Conservation (phyloP, 179 eudicot species). For the Nepenthes alata region DNA sequence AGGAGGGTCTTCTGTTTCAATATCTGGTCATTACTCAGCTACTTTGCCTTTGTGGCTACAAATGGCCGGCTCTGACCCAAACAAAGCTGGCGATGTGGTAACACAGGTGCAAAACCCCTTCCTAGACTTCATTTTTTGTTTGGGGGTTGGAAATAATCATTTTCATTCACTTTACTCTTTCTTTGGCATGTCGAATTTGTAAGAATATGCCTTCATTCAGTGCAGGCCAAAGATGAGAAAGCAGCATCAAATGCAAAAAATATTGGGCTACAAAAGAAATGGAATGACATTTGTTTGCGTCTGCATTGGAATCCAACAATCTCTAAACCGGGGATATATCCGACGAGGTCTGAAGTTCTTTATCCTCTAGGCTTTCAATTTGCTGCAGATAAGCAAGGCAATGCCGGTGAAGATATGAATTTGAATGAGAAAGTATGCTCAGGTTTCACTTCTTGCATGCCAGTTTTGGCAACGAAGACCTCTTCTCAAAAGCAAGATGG, state of each 20-base stretch:
- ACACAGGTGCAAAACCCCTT: constrained; percentile 42
- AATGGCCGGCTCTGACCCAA: constrained; percentile 22
- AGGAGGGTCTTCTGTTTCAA: constrained; percentile 35
- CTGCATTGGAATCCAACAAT: constrained; percentile 31
- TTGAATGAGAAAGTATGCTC: constrained; percentile 25
- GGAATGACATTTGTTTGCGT: constrained; percentile 63
- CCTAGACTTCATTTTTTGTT: not conserved
- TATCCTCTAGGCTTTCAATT: constrained; percentile 22
- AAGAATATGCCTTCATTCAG: constrained; percentile 26
- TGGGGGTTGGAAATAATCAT: not conserved
- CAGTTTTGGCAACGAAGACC: constrained; percentile 8
- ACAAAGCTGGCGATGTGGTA: constrained; percentile 22
- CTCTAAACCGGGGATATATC: constrained; percentile 18
- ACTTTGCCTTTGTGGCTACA: constrained; percentile 49
- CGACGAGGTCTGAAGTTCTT: constrained; percentile 22
- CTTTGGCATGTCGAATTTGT: constrained; percentile 4
- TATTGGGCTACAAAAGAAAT: constrained; percentile 46
- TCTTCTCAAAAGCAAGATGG: constrained; percentile 15
- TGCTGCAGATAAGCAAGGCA: constrained; percentile 20
- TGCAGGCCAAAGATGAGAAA: constrained; percentile 70
- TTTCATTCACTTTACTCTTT: not conserved
- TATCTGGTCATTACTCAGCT: constrained; percentile 29
- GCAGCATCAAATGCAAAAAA: constrained; percentile 28
- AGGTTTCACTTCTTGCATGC: constrained; percentile 25
- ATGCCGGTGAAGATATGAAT: constrained; percentile 23